Evolutionary conservation across 352 stramenopile genomes (phyloP).

Genomic region (Thraustochytrium striatum): DNA sequence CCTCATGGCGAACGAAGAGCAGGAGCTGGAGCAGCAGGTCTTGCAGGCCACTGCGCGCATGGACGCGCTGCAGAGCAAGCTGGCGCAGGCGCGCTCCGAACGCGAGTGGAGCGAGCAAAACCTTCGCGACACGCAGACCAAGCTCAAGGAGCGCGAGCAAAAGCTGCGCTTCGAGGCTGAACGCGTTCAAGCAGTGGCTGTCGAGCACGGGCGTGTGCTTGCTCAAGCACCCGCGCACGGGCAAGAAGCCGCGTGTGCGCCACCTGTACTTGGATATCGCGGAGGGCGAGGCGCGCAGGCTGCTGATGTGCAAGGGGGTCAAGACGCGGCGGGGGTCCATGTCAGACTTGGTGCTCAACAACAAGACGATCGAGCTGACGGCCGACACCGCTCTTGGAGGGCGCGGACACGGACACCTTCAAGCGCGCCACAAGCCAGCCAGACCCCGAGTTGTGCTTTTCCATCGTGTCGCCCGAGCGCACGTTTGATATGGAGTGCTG

Average conservation of each 20-base stretch:
- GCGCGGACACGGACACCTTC: conserved; percentile 2
- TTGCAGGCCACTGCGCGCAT: neutral
- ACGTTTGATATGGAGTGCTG: conserved; percentile 25
- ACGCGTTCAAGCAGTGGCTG: conserved; percentile 35
- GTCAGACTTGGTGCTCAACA: neutral
- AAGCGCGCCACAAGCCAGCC: neutral
- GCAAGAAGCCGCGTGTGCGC: neutral
- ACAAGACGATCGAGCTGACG: neutral
- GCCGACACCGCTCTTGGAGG: neutral
- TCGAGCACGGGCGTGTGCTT: neutral
- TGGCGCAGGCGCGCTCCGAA: neutral
- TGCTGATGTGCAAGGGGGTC: neutral
- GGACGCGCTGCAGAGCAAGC: neutral
- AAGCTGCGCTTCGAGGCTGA: conserved; percentile 1
- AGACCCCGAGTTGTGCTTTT: conserved; percentile 1
- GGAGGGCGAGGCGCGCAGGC: neutral
- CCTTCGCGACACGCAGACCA: neutral
- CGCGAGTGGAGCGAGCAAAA: conserved; percentile 25
- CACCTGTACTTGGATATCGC: neutral
- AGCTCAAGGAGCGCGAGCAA: conserved; percentile 9
- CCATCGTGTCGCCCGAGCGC: neutral
- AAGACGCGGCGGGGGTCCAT: neutral
- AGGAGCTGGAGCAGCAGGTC: conserved; percentile 31
- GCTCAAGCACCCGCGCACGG: conserved; percentile 12
- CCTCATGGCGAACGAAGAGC: conserved; percentile 19